Conservation (phyloP, 23 red algal genomes). For the Pyropia haitanensis region DNA sequence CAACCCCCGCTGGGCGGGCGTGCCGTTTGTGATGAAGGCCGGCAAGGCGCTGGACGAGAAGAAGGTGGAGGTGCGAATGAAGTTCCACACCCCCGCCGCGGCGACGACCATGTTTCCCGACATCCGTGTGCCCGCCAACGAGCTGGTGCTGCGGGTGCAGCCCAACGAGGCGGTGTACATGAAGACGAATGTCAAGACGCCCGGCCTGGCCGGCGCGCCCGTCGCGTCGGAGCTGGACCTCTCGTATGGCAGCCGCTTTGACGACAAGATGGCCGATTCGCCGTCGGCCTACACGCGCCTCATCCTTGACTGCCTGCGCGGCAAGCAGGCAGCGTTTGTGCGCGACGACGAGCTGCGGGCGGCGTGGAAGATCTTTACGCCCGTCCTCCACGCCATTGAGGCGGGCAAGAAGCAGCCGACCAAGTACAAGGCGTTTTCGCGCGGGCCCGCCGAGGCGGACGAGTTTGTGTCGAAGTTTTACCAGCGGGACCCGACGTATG, state of each 20-base stretch:
- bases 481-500: slow-evolving; percentile 12
- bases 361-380: slow-evolving; percentile 91
- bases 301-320: slow-evolving; percentile 73
- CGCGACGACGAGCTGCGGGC: slow-evolving; percentile 78
- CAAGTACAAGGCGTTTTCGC: slow-evolving; percentile 60
- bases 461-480: slow-evolving; percentile 54
- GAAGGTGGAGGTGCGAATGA: slow-evolving; percentile 77
- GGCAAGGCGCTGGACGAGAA: slow-evolving; percentile 96
- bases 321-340: slow-evolving; percentile 68
- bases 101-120: slow-evolving; percentile 35
- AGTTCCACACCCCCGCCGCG: slow-evolving; percentile 60
- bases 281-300: slow-evolving; percentile 81
- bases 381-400: slow-evolving; percentile 59
- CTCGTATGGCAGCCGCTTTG: slow-evolving; percentile 58
- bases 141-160: slow-evolving; percentile 81
- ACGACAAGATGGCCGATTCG: slow-evolving; percentile 47
- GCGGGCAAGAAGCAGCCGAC: slow-evolving; percentile 41
- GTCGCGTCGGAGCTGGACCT: slow-evolving; percentile 69
- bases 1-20: slow-evolving; percentile 89
- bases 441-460: slow-evolving; percentile 74
- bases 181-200: slow-evolving; percentile 75
- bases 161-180: slow-evolving; percentile 85
- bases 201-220: slow-evolving; percentile 51
- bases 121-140: slow-evolving; percentile 21
- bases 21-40: slow-evolving; percentile 94